Evolutionary conservation across 176 grass and related monocot species (phyloP).

Genomic region (Carex kokanica): DNA sequence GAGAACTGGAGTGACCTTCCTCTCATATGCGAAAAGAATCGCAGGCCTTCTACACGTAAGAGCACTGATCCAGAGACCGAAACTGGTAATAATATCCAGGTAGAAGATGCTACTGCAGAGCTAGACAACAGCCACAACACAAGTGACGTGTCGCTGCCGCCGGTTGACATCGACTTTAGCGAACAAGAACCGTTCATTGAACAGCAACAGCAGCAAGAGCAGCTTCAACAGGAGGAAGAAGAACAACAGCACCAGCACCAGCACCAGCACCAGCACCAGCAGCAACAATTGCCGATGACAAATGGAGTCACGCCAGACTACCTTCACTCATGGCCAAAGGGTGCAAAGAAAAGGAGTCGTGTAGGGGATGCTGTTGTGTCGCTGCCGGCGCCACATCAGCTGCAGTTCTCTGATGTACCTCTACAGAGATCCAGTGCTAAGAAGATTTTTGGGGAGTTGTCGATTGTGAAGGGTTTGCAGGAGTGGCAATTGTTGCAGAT

Average conservation of each 20-base stretch:
- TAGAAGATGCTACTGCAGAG: background rate
- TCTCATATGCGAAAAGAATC: slow-evolving; percentile 2
- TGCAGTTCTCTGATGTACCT: background rate
- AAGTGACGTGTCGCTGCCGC: background rate
- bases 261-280: background rate
- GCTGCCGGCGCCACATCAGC: background rate
- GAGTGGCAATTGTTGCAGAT: background rate
- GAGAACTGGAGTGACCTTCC: background rate
- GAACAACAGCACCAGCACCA: background rate
- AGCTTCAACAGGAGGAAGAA: background rate
- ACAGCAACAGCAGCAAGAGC: background rate
- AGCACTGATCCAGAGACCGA: background rate
- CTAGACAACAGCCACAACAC: background rate
- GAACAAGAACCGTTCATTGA: background rate
- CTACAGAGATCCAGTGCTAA: background rate
- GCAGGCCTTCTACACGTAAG: background rate
- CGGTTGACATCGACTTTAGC: background rate
- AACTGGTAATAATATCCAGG: background rate
- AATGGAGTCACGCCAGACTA: background rate
- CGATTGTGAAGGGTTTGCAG: slow-evolving; percentile 6
- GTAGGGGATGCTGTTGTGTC: background rate
- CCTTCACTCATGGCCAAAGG: background rate
- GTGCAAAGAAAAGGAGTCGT: background rate
- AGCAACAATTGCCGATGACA: background rate
- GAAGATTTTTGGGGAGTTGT: background rate